Evolutionary conservation across 208 protist genomes (phyloP), one percentile per base, ranked within the genome.

Genomic region (Wallacemonas sp.): DNA sequence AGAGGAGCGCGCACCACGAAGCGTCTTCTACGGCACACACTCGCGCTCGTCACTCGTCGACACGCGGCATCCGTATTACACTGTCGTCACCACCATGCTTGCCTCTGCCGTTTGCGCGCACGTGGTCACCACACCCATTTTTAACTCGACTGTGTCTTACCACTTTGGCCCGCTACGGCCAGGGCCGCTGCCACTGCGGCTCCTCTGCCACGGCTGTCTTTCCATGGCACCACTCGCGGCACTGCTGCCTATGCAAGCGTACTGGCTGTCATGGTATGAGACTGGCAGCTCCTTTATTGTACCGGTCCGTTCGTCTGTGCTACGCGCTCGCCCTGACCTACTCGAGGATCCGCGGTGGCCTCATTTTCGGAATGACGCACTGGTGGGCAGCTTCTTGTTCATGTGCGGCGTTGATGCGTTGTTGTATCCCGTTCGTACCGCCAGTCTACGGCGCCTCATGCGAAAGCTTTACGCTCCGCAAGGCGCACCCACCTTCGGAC

Each of bases 261-360:
- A 57, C 42, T 95, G 86, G 81, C 60, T 92, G 29, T 64, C 63
- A 0, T 92, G 85, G 84, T 92, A 89, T 66, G 89, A 95, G 61
- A 91, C 83, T 0, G 52, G 68, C 0, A 81, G 82, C 15, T 74
- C 89, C 10, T 78, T 84, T 53, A 79, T 95, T 48, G 66, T 95
- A 24, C 83, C 89, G 19, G 87, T 76, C 10, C 53, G 66, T 3
- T 87, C 89, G 1, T 95, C 89, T 1, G 68, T 92, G 22, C 72
- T 87, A 33, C 77, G 89, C 3, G 73, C 75, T 17, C 71, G 89
- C 2, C 32, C 46, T 12, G 86, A 92, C 29, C 44, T 91, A 24
- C 48, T 92, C 22, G 21, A 74, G 50, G 60, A 53, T 0, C 55
- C 59, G 0, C 64, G 81, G 22, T 94, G 88, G 83, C 66, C 74